Base-by-base conservation (phyloP, 2,329 filamentous ascomycete genomes). In the Ustilaginoidea virens region DNA sequence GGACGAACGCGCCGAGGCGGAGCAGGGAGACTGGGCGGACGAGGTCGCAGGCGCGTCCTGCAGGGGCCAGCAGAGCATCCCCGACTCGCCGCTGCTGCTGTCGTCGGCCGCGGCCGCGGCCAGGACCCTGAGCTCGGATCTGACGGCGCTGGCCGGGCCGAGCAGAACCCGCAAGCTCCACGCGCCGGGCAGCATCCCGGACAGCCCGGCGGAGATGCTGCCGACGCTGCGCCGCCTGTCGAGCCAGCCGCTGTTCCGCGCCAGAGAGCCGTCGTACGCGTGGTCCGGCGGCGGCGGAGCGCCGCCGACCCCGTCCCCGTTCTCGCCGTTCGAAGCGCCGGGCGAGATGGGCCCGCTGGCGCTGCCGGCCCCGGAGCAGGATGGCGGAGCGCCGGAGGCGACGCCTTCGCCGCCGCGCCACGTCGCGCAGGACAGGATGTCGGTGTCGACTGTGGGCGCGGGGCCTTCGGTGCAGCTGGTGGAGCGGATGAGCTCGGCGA, bases 381-480 rank as follows among this genome's bases (percentile, higher is more conserved):
- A 69, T 29, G 68, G 71, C 23, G 62, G 60, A n/a, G 51, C 63
- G 15, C 67, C 70, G 27, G 48, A 52, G 11, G 35, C 38, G 5
- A 41, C 40, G 11, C 57, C 62, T 2, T 66, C 64, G 1, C 78
- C 73, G 3, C 75, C 75, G 1, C 72, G 73, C 22, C 74, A 76
- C 33, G 72, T 78, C 5, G 68, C 80, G 34, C 79, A 85, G 40
- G 86, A 93, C 44, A 79, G 92, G 59, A 69, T 90, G 17, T 92
- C 82, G 2, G 80, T 82, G 5, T 92, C 85, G 1, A 94, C 87
- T 0, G 79, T 83, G 7, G 87, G 77, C 1, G 86, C 87, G 0
- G 90, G 90, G 0, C 90, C 90, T 0, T 87, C 80, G 0, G 87
- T 98, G 2, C 87, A 96, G 53, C 69, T 98, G 1, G 86, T 98